Evolutionary conservation across 2,329 filamentous ascomycete genomes (phyloP), one percentile per base, ranked within the genome.

Genomic region (Fusarium solani-melongenae): DNA sequence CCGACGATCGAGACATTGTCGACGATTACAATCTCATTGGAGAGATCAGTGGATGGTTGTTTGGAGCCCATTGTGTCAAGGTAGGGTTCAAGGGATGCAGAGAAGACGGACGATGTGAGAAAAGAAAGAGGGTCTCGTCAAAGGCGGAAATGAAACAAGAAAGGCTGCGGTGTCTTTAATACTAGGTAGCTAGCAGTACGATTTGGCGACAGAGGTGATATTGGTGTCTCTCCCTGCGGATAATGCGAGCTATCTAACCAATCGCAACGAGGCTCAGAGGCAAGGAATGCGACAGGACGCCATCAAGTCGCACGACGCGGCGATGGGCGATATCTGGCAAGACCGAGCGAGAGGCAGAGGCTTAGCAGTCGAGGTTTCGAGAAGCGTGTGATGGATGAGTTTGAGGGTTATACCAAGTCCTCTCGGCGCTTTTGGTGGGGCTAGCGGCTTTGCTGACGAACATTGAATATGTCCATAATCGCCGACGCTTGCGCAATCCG

Each of bases 1-100:
- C 78, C 74, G 5, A 68, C 59, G 38, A 81, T 44, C 17, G 62
- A 68, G 56, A 82, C 66, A 44, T 73, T 62, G 29, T 74, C 53
- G 0, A 78, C 76, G 11, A 36, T 12, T 24, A 39, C 31, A 7
- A 33, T 41, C 55, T 67, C 36, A 36, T 5, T 20, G 22, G 14
- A 22, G 20, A 7, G 17, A 24, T 20, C 10, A 31, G 4, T 9
- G 8, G 53, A 44, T 7, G 39, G 33, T n/a, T 59, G 49, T 36
- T 33, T 5, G 57, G 58, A 33, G 56, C 61, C 55, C 73, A 75
- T 78, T 36, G 29, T 70, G 57, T 39, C 10, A 6, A 57, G 34
- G 51, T 34, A 51, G 15, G 24, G 27, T 33, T 33, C 31, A 12
- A 27, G 24, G 46, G 46, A 20, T 31, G 49, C 12, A 27, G 24